These are phyloP conservation scores for Knoxdaviesia proteae DNA, from an alignment of 2,329 filamentous ascomycete genomes.

Conservation along the genomic window DNA sequence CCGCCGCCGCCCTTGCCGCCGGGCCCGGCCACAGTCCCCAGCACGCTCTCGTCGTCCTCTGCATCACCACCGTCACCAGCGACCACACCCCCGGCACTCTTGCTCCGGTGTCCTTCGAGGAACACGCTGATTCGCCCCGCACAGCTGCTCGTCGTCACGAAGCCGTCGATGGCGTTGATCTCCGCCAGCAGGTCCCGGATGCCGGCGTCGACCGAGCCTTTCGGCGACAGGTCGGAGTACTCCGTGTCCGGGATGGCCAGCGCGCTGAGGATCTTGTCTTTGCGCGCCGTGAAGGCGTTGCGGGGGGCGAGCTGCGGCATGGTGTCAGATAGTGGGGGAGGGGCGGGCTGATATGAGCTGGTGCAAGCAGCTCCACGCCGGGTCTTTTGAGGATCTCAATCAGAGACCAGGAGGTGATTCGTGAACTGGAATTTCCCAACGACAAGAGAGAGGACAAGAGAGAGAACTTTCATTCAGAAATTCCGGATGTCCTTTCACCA, in stretches of 20 bases:
- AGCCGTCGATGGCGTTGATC: slow-evolving; percentile 53
- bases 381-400: background rate
- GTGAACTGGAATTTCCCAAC: background rate
- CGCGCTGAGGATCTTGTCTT: slow-evolving; percentile 49
- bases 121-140: slow-evolving; percentile 76
- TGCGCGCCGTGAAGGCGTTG: slow-evolving; percentile 34
- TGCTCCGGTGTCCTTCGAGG: slow-evolving; percentile 44
- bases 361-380: background rate
- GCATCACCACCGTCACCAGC: background rate
- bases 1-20: slow-evolving; percentile 77
- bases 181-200: slow-evolving; percentile 59
- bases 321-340: background rate
- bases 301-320: slow-evolving; percentile 11
- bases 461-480: no score
- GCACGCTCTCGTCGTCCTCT: slow-evolving; percentile 4
- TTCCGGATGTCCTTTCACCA: no score
- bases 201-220: slow-evolving; percentile 64
- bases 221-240: slow-evolving; percentile 72
- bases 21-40: slow-evolving; percentile 29
- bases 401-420: background rate
- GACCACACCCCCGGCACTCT: slow-evolving; percentile 9
- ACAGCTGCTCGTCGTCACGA: slow-evolving; percentile 87
- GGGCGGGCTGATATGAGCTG: background rate
- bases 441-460: no score
- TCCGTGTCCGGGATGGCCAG: slow-evolving; percentile 46